Evolutionary conservation across 169 alveolate genomes (phyloP).

Genomic region (Cyclospora cayetanensis): DNA sequence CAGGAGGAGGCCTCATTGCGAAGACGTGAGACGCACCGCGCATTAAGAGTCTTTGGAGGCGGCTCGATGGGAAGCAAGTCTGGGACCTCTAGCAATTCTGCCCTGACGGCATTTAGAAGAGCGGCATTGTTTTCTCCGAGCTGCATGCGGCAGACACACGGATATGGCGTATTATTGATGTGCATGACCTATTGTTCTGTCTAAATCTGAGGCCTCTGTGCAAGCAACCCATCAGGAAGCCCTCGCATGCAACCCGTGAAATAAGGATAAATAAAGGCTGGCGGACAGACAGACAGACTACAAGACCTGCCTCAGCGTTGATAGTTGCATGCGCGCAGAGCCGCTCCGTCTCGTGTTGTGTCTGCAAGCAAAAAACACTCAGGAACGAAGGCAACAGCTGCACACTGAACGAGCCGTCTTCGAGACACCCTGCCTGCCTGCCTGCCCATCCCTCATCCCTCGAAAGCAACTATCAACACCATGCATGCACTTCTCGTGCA

Average conservation of each 20-base stretch:
- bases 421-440: no score
- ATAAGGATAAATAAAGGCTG: no score
- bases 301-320: slow-evolving; percentile 32
- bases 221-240: not conserved
- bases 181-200: not conserved
- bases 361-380: slow-evolving; percentile 1
- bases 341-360: slow-evolving; percentile 31
- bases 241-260: not conserved
- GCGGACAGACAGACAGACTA: not conserved
- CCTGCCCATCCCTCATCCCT: no score
- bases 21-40: not conserved
- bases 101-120: slow-evolving; percentile 42
- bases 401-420: no score
- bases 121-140: slow-evolving; percentile 53
- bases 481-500: no score
- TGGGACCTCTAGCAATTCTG: slow-evolving; percentile 67
- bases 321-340: slow-evolving; percentile 67
- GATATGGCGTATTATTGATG: not conserved
- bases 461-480: no score
- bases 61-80: slow-evolving; percentile 66
- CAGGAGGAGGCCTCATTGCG: not conserved
- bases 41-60: slow-evolving; percentile 25
- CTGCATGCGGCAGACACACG: not conserved
- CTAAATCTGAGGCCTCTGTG: not conserved
- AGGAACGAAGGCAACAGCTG: no score